Evolutionary conservation across 192 early-diverging fungal species (phyloP), one percentile per base, ranked within the genome.

Genomic region (Gonapodya prolifera): DNA sequence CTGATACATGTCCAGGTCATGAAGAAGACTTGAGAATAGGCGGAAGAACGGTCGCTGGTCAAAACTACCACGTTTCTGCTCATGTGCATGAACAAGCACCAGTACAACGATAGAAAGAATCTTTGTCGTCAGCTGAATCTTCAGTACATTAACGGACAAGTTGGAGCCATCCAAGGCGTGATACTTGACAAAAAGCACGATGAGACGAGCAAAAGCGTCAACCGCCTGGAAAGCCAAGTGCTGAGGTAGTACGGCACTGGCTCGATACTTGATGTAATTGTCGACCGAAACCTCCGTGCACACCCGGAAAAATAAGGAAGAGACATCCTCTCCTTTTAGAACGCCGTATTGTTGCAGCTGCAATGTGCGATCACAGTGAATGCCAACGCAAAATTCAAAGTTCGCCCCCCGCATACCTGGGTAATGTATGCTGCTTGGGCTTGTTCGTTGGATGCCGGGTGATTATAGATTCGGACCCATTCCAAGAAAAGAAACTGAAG

Each of bases 11-110:
- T 89, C 87, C 78, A 95, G 83, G 76, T 99, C 95, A 77, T 91
- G 87, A 70, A 97, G 83, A 31, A 97, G 80, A 31, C 89, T 90
- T 35, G 93, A 91, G 75, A 99, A 90, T 33, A 99, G 83, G 35
- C 97, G 90, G 82, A 95, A 92, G 85, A 94, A 95, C 0, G 95
- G 93, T 75, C 90, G 83, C 82, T 98, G 97, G 82, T 94, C 91
- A 86, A 98, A 98, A 45, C 90, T 82, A 34, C 87, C 86, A 1
- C 90, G 87, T 34, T 88, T 88, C 70, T 89, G 88, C 81, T 94
- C 92, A 82, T 99, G 97, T 1, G 88, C 84, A 70, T 96, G 91
- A 0, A 93, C 93, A n/a, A 94, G 78, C 0, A 93, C 89, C 34
- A 99, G 86, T 2, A 92, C 90, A 75, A 96, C 91, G 77, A 95